phyloP scores from a whole-genome alignment of 2,329 filamentous ascomycete species.

The Paramyrothecium roridum region DNA sequence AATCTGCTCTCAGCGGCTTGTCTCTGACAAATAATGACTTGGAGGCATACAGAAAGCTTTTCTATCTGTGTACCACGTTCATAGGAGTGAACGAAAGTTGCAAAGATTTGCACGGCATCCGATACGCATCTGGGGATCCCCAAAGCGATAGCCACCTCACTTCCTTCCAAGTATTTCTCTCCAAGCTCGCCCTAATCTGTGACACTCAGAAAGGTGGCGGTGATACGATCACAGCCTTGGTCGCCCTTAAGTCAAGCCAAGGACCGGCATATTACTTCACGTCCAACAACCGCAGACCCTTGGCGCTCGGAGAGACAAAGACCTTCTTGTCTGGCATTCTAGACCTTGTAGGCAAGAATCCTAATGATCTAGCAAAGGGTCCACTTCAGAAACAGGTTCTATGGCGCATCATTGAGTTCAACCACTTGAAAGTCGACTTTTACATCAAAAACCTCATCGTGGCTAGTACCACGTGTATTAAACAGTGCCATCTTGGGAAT shows the following conservation, averaged over 20 bases:
- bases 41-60: not conserved
- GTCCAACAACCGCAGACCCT: constrained; percentile 4
- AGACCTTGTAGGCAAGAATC: constrained; percentile 3
- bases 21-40: not conserved
- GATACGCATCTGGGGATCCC: not conserved
- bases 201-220: constrained; percentile 7
- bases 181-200: constrained; percentile 9
- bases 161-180: not conserved
- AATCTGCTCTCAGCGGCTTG: too few species aligned
- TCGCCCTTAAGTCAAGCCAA: constrained; percentile 1
- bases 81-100: not conserved
- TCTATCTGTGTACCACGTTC: not conserved
- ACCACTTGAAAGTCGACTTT: not conserved
- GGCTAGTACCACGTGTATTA: not conserved
- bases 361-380: constrained; percentile 1
- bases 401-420: not conserved
- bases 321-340: constrained; percentile 6
- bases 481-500: not conserved
- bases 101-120: not conserved
- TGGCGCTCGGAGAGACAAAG: constrained; percentile 4
- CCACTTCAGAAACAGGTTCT: constrained; percentile 9
- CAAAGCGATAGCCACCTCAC: not conserved
- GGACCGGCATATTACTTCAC: constrained; percentile 6
- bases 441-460: not conserved
- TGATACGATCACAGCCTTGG: constrained; percentile 7